Conservation (phyloP, 2,329 filamentous ascomycete species). For the Moelleriella libera region DNA sequence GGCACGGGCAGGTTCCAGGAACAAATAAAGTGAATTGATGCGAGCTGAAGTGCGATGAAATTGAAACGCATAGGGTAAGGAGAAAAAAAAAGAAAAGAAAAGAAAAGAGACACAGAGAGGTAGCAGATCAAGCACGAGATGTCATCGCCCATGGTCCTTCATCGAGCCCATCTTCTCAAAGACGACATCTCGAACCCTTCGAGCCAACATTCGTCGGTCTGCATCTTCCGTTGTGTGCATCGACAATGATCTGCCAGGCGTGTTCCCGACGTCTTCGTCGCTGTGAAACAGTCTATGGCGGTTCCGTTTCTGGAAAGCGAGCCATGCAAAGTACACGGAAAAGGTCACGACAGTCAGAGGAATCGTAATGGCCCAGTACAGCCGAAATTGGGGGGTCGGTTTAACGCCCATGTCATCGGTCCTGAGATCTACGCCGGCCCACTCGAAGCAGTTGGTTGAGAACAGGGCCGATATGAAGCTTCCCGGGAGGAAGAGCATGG, state of each 20-base stretch:
- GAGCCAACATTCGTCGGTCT: constrained; percentile 1
- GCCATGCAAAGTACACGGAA: constrained; percentile 18
- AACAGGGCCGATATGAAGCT: constrained; percentile 28
- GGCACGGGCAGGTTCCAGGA: too few species aligned
- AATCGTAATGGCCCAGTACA: constrained; percentile 27
- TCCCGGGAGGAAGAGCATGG: constrained; percentile 27
- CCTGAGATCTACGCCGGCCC: constrained; percentile 10
- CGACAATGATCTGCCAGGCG: not conserved
- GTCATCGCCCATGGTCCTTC: too few species aligned
- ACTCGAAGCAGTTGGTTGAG: constrained; percentile 20
- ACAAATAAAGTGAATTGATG: too few species aligned
- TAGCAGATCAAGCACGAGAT: too few species aligned
- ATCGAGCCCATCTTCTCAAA: too few species aligned
- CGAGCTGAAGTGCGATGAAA: too few species aligned
- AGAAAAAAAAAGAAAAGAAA: too few species aligned
- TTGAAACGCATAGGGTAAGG: too few species aligned
- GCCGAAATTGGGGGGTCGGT: constrained; percentile 19
- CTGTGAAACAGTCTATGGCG: constrained; percentile 5
- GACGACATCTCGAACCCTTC: too few species aligned
- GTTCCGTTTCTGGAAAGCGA: constrained; percentile 15
- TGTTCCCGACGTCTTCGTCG: not conserved
- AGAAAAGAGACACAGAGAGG: too few species aligned
- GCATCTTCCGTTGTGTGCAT: not conserved
- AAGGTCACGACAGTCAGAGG: constrained; percentile 22
- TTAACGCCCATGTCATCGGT: constrained; percentile 13